A percentile compares a stretch with the other conserved stretches of the same genome.
Evolutionary conservation across 2,329 filamentous ascomycete species (phyloP).

Genomic region (Neofusicoccum kwambonambiense): DNA sequence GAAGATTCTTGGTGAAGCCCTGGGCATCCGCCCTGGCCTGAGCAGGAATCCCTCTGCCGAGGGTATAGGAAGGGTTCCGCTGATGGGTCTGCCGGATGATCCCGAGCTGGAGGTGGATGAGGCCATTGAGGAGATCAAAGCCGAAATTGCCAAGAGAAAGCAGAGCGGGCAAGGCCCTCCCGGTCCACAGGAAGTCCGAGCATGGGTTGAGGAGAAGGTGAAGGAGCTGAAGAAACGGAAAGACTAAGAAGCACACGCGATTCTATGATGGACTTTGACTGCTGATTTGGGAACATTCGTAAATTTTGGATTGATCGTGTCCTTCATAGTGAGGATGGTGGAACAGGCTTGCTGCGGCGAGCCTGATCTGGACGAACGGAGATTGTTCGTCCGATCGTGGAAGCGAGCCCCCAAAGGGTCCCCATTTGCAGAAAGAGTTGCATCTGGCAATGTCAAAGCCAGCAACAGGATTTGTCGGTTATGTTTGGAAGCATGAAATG

Average conservation of each 20-base stretch:
- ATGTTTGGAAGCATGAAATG: no score
- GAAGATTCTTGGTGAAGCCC: constrained; percentile 16
- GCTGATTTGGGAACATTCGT: no score
- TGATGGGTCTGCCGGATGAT: constrained; percentile 63
- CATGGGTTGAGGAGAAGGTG: constrained; percentile 37
- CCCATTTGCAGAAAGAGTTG: no score
- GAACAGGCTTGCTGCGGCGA: no score
- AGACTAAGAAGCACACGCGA: neutral
- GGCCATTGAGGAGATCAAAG: constrained; percentile 70
- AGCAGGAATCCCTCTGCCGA: constrained; percentile 11
- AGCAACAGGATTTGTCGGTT: no score
- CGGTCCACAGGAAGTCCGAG: constrained; percentile 36
- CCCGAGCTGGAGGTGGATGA: constrained; percentile 73
- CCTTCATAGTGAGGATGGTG: no score
- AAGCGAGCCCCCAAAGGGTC: no score
- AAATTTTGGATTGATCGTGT: no score
- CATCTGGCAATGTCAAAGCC: no score
- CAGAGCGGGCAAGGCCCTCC: constrained; percentile 41
- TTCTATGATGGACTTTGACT: neutral
- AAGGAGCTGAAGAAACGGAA: constrained; percentile 16
- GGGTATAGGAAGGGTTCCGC: constrained; percentile 23
- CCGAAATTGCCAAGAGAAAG: constrained; percentile 65
- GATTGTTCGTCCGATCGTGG: no score
- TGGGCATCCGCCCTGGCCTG: constrained; percentile 5
- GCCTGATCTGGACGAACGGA: no score